Percentiles rank a stretch among this genome's conserved stretches.
phyloP scores from a whole-genome alignment of 345 rosid species.

The Gossypium arboreum region DNA sequence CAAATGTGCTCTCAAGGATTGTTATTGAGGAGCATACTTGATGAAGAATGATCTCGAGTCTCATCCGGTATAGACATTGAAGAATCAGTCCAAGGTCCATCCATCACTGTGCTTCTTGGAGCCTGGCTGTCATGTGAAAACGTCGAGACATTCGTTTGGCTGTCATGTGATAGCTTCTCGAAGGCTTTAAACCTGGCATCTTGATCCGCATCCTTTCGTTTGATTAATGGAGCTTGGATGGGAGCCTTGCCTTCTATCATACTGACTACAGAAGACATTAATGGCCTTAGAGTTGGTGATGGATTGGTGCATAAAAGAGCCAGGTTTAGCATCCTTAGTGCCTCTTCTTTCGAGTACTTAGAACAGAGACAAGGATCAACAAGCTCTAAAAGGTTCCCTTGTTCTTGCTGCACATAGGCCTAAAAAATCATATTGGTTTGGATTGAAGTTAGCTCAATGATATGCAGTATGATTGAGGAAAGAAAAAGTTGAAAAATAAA shows the following conservation, averaged over 20 bases:
- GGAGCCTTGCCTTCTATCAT: conserved; percentile 79
- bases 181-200: conserved; percentile 82
- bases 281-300: conserved; percentile 82
- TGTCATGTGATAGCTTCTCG: conserved; percentile 59
- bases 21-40: conserved; percentile 27
- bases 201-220: conserved; percentile 36
- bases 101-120: conserved; percentile 46
- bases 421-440: conserved; percentile 12
- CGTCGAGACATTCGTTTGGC: conserved; percentile 44
- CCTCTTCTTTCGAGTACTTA: conserved; percentile 51
- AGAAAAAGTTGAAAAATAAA: neutral
- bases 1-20: conserved; percentile 6
- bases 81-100: conserved; percentile 68
- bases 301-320: conserved; percentile 84
- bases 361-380: conserved; percentile 72
- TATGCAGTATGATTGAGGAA: neutral
- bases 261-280: conserved; percentile 76
- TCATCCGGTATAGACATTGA: conserved; percentile 39
- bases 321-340: conserved; percentile 58
- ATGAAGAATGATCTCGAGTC: conserved; percentile 24
- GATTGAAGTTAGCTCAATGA: neutral
- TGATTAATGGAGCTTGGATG: conserved; percentile 68
- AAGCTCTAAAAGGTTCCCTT: conserved; percentile 81
- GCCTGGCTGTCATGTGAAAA: conserved; percentile 38
- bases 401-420: conserved; percentile 95